A percentile compares a stretch with the other conserved stretches of the same genome.
These are phyloP conservation scores for Lepidium campestre DNA, from an alignment of 441 rosid genomes.

Conservation along the genomic window DNA sequence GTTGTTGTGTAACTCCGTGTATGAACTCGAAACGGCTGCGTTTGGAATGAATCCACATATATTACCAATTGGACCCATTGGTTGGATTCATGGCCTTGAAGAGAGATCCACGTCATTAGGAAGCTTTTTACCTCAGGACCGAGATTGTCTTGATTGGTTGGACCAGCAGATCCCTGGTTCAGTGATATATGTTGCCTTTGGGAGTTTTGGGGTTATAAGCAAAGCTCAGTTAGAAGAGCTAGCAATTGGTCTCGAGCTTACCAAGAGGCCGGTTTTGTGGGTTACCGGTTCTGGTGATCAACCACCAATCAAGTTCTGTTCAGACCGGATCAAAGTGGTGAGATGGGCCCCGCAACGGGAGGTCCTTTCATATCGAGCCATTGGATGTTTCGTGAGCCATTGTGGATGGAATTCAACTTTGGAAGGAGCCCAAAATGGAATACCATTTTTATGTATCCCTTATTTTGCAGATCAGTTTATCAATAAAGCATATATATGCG, in stretches of 20 bases:
- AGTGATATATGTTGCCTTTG: constrained; percentile 62
- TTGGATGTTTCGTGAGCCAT: constrained; percentile 59
- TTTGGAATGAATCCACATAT: constrained; percentile 23
- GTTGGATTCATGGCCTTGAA: constrained; percentile 10
- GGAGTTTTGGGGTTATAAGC: constrained; percentile 37
- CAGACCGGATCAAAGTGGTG: constrained; percentile 27
- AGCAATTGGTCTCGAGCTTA: constrained; percentile 47
- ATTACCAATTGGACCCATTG: constrained; percentile 44
- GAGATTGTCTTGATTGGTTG: constrained; percentile 51
- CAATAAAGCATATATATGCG: constrained; percentile 44
- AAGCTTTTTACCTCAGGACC: constrained; percentile 45
- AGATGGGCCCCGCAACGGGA: constrained; percentile 54
- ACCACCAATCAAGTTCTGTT: constrained; percentile 5
- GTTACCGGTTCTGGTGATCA: constrained; percentile 4
- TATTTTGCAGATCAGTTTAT: constrained; percentile 49
- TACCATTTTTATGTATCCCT: constrained; percentile 61
- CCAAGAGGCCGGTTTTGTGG: constrained; percentile 26
- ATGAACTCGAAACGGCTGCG: constrained; percentile 47
- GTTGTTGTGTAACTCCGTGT: constrained; percentile 48
- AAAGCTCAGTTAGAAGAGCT: constrained; percentile 44
- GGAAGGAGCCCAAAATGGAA: constrained; percentile 53
- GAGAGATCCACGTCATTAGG: constrained; percentile 20
- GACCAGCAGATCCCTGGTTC: constrained; percentile 43
- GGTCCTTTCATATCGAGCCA: constrained; percentile 36
- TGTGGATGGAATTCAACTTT: constrained; percentile 65